Evolutionary conservation across 345 rosid species (phyloP), one percentile per base, ranked within the genome.

Genomic region (Gossypium anomalum): DNA sequence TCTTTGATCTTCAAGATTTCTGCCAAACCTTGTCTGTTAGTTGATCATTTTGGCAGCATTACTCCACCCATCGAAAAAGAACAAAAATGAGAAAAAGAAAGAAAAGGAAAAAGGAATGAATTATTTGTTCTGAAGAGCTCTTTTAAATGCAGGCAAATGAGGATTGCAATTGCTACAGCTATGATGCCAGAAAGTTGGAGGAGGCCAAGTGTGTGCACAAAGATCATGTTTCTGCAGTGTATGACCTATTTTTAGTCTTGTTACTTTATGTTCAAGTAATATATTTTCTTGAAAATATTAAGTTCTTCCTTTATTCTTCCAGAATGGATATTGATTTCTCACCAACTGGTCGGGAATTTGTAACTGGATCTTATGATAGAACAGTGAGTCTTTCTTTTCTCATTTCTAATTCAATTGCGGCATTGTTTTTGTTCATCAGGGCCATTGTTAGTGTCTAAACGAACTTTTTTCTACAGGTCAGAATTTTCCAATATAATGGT

Each of bases 161-260:
- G 84, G 99, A 95, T 83, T 88, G 90, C 80, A 91, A 80, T 75
- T 93, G 98, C 83, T 93, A 96, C 79, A 93, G 98, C 73, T 96
- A 85, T 79, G 97, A 96, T 76, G 83, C 89, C 74, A 87, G 99
- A 81, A 96, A 93, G 82, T 71, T 92, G 83, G 87, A 85, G 1
- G 98, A 92, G 79, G 94, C 97, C 68, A 90, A 89, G 83, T 90
- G 92, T 75, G 99, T 96, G 56, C 99, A 96, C 84, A 87, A 87
- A 85, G 98, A 89, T 83, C 99, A 96, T 81, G 99, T 93, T 79
- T 93, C 99, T 86, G 93, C 99, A 69, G 99, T 96, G 98, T 96
- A 89, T 76, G 62, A 44, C 47, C 34, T 75, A 7, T 55, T 49
- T 48, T 17, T 64, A 17, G 41, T 47, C 79, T 78, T 60, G 52